A percentile compares a stretch with the other conserved stretches of the same genome.
phyloP scores from a whole-genome alignment of 495 filamentous ascomycete genomes.

The Xylaria intraflava region DNA sequence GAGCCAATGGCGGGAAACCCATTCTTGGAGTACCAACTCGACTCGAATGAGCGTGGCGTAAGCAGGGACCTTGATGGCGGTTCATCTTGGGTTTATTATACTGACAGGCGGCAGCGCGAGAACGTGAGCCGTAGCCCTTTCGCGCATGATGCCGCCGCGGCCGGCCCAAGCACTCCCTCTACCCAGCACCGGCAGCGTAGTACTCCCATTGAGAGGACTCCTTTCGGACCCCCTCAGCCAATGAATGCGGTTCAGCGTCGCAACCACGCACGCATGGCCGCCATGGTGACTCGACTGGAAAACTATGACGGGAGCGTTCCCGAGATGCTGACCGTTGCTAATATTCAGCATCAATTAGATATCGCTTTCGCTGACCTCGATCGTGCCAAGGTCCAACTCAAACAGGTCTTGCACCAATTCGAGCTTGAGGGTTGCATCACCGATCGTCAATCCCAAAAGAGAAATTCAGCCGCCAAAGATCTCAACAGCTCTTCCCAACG shows the following conservation, averaged over 20 bases:
- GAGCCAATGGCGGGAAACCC: neutral
- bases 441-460: slow-evolving; percentile 1
- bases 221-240: neutral
- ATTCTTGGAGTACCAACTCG: neutral
- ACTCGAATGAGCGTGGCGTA: neutral
- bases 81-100: neutral
- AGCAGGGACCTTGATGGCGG: neutral
- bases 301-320: slow-evolving; percentile 3
- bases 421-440: slow-evolving; percentile 3
- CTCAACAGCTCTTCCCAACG: slow-evolving; percentile 2
- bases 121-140: neutral
- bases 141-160: neutral
- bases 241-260: neutral
- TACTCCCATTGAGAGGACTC: neutral
- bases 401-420: neutral
- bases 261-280: neutral
- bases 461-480: neutral
- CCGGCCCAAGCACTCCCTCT: neutral
- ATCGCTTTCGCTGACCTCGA: slow-evolving; percentile 1
- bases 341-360: neutral
- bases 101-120: neutral
- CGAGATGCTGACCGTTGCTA: slow-evolving; percentile 5
- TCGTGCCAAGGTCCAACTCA: neutral
- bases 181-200: neutral
- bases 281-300: neutral